These are phyloP conservation scores for Septoria linicola DNA, from an alignment of 2,329 filamentous ascomycete genomes.

Conservation along the genomic window DNA sequence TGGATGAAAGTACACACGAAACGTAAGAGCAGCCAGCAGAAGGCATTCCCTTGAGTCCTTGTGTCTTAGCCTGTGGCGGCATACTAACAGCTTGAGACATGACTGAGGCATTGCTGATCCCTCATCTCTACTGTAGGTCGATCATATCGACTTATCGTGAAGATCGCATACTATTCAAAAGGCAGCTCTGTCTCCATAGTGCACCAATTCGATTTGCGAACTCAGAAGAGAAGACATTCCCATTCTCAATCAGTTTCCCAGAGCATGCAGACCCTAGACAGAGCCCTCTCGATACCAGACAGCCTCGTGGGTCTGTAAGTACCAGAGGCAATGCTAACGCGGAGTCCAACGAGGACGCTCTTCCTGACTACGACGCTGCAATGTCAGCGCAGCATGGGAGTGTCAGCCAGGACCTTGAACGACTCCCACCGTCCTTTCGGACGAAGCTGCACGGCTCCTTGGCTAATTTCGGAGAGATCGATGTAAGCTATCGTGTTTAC, in stretches of 20 bases:
- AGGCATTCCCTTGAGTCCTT: too few species aligned
- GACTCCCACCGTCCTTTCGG: background rate
- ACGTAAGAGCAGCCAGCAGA: too few species aligned
- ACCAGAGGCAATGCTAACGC: too few species aligned
- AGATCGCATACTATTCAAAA: background rate
- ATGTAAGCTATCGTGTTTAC: background rate
- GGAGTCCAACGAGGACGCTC: background rate
- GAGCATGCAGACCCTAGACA: background rate
- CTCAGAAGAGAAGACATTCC: background rate
- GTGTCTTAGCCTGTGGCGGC: too few species aligned
- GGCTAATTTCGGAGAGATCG: background rate
- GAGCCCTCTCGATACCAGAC: background rate
- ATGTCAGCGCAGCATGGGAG: background rate
- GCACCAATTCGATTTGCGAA: background rate
- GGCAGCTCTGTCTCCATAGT: background rate
- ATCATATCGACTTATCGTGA: background rate
- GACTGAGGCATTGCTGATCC: too few species aligned
- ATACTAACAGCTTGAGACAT: too few species aligned
- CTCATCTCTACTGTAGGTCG: too few species aligned
- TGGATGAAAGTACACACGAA: background rate
- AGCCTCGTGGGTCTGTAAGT: background rate
- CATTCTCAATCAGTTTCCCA: constrained; percentile 3
- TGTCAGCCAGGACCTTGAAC: background rate
- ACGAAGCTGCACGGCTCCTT: background rate
- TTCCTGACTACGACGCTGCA: background rate